Evolutionary conservation across 73 alveolate genomes (phyloP).

Genomic region (Blepharisma japonicum): DNA sequence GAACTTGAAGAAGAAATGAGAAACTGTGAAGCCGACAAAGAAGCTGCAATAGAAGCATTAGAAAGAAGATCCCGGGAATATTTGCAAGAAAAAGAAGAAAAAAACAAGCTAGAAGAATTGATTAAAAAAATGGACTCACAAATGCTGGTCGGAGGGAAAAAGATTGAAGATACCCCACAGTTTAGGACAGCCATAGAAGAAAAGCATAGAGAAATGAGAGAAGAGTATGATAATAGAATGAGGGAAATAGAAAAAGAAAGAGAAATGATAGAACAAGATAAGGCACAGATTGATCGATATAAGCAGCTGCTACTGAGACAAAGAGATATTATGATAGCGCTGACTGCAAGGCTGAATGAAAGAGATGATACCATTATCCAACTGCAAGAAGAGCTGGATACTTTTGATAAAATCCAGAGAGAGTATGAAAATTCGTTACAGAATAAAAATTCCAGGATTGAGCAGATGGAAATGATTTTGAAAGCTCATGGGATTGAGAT

Average conservation of each 20-base stretch:
- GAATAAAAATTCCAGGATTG: slow-evolving; percentile 37
- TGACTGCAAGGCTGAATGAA: slow-evolving; percentile 96
- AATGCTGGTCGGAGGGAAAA: slow-evolving; percentile 70
- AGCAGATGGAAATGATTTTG: slow-evolving; percentile 52
- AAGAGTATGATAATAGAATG: slow-evolving; percentile 83
- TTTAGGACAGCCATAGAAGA: slow-evolving; percentile 88
- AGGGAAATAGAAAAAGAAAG: slow-evolving; percentile 83
- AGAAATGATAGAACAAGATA: slow-evolving; percentile 71
- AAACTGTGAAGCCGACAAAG: slow-evolving; percentile 74
- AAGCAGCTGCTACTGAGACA: slow-evolving; percentile 94
- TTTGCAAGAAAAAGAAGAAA: slow-evolving; percentile 85
- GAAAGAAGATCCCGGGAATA: slow-evolving; percentile 80
- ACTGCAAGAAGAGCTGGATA: slow-evolving; percentile 89
- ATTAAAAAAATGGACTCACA: slow-evolving; percentile 69
- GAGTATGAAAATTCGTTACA: slow-evolving; percentile 65
- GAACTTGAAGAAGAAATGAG: slow-evolving; percentile 63
- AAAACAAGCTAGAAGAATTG: slow-evolving; percentile 75
- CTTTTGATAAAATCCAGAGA: slow-evolving; percentile 71
- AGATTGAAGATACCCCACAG: slow-evolving; percentile 88
- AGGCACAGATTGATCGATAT: slow-evolving; percentile 94
- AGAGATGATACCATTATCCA: slow-evolving; percentile 97
- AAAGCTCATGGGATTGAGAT: slow-evolving; percentile 31
- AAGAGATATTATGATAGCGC: slow-evolving; percentile 98
- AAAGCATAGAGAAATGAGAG: slow-evolving; percentile 71
- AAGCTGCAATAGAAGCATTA: slow-evolving; percentile 47